Evolutionary conservation across 495 filamentous ascomycete species (phyloP), one percentile per base, ranked within the genome.

Genomic region (Hyaloscypha finlandica): DNA sequence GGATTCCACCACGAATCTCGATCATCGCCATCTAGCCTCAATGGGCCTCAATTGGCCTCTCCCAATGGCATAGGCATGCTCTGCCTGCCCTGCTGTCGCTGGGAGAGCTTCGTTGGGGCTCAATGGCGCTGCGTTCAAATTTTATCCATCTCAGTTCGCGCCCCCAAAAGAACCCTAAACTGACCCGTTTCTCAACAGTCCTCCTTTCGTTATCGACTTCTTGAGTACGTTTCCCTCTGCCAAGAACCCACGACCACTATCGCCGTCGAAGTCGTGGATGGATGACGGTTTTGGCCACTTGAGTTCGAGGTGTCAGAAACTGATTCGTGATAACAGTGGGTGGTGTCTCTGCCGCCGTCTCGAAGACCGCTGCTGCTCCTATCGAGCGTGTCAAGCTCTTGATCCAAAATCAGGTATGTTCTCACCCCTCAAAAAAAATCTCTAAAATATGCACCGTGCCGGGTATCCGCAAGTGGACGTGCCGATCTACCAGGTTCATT

Each of bases 381-480:
- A 99, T 99, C 76, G 95, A 99, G 93, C 95, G 95, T 92, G 90
- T 99, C 85, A 99, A 99, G 93, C 95, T 99, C 78, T 92, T 99
- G 76, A 96, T 99, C 87, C 95, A 99, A 88, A 99, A 98, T 87
- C 95, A 99, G 90, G 94, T 97, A 88, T 68, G 92, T 82, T 63
- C 52, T 59, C 33, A 29, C 25, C 54, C 3, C 12, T 37, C 37
- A 12, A 12, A 51, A 8, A 9, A 45, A 35, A 39, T 37, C 62
- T 61, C 32, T 12, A 65, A 63, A 32, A 22, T 66, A 12, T 66
- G 33, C 54, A 63, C 61, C 42, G 39, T 63, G 45, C 64, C 53
- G 65, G 68, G 51, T 70, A 62, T 51, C 68, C 59, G 62, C 52
- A 66, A 64, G 45, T 52, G 67, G 67, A 54, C 32, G 52, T 58